A percentile compares a stretch with the other conserved stretches of the same genome.
Conservation (phyloP, 495 filamentous ascomycete species). For the Xylaria intraflava region DNA sequence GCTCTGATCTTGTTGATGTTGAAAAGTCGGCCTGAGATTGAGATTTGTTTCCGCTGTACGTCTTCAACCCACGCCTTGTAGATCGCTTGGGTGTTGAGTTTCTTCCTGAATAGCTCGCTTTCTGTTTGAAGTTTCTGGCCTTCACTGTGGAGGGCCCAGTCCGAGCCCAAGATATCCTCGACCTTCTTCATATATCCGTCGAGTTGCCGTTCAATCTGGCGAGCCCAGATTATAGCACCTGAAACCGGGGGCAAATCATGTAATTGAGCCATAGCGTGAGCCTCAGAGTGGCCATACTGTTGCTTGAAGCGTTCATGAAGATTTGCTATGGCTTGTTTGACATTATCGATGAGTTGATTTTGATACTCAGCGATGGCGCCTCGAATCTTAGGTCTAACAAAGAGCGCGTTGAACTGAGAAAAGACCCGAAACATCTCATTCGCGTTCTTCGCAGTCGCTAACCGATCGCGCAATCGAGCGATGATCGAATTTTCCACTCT, state of each 20-base stretch:
- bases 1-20: conserved; percentile 80
- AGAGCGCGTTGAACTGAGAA: conserved; percentile 98
- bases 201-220: conserved; percentile 92
- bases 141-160: conserved; percentile 90
- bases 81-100: conserved; percentile 85
- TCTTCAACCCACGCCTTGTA: conserved; percentile 94
- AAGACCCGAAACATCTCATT: conserved; percentile 99
- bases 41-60: conserved; percentile 75
- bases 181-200: conserved; percentile 97
- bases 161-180: conserved; percentile 85
- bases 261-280: conserved; percentile 94
- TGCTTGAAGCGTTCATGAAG: conserved; percentile 97
- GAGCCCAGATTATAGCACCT: conserved; percentile 92
- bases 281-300: conserved; percentile 96
- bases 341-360: conserved; percentile 91
- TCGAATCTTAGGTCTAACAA: conserved; percentile 94
- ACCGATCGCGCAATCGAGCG: conserved; percentile 80
- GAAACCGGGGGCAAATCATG: conserved; percentile 92
- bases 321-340: conserved; percentile 86
- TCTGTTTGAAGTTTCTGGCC: conserved; percentile 89
- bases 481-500: conserved; percentile 99
- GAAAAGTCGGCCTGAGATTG: conserved; percentile 87
- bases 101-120: conserved; percentile 86
- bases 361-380: conserved; percentile 98
- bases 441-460: conserved; percentile 90